phyloP scores from a whole-genome alignment of 1,284 basidiomycete genomes.

The Mycosarcoma mackinlayi region DNA sequence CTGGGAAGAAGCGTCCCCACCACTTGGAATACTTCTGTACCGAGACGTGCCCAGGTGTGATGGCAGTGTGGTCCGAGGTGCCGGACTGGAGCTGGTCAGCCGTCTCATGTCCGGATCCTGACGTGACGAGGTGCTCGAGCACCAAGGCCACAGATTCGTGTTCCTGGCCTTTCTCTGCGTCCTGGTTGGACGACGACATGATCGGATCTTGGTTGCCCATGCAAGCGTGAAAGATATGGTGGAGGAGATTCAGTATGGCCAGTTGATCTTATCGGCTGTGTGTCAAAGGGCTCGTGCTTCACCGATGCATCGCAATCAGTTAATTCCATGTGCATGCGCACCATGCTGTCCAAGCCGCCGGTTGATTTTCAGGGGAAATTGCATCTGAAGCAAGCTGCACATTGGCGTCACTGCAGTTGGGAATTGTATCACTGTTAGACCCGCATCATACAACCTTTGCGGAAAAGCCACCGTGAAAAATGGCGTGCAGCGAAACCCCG shows the following conservation, averaged over 20 bases:
- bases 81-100: slow-evolving; percentile 14
- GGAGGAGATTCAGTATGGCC: neutral
- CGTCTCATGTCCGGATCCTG: slow-evolving; percentile 34
- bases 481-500: slow-evolving; percentile 8
- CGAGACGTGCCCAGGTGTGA: slow-evolving; percentile 39
- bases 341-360: too few relatives aligned
- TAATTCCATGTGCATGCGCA: too few relatives aligned
- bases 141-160: slow-evolving; percentile 41
- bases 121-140: slow-evolving; percentile 46
- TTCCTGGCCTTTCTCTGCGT: slow-evolving; percentile 13
- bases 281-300: too few relatives aligned
- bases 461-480: neutral
- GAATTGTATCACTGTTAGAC: slow-evolving; percentile 1
- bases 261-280: too few relatives aligned
- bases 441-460: neutral
- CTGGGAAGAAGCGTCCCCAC: slow-evolving; percentile 51
- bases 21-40: slow-evolving; percentile 30
- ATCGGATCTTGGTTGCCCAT: too few relatives aligned
- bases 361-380: too few relatives aligned
- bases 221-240: slow-evolving; percentile 5
- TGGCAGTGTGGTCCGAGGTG: slow-evolving; percentile 30
- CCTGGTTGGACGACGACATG: slow-evolving; percentile 5
- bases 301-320: too few relatives aligned
- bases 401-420: neutral
- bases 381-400: too few relatives aligned